Base-by-base conservation (phyloP, 2,329 filamentous ascomycete genomes). In the Huntiella bhutanensis region DNA sequence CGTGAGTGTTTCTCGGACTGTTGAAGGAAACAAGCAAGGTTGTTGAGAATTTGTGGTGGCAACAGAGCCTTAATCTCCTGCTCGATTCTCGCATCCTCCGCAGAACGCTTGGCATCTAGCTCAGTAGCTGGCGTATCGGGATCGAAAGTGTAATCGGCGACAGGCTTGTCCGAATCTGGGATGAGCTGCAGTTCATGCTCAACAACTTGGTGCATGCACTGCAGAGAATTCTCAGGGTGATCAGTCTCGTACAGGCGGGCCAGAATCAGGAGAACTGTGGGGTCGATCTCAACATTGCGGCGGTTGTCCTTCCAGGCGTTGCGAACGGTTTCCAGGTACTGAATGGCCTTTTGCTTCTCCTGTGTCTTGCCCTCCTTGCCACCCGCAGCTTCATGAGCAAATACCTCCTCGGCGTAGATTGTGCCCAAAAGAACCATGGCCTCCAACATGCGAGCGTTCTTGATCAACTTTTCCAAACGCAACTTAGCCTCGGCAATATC, bases 1-100 rank as follows among this genome's bases (percentile, higher is more conserved):
- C 76, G 69, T 15, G 80, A 75, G 52, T 82, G 78, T 57, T 85
- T 86, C 55, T 93, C 86, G 2, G 77, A 72, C 58, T 94, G 86
- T 54, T 85, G 95, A 54, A 93, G 77, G 63, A 96, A 96, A 61
- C 87, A 95, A 4, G 84, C 91, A 58, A 96, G 93, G 59, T 98
- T 98, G 68, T 96, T 98, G 38, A 98, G 71, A 2, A 96, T 69
- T 57, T 94, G 86, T 3, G 91, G 91, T 1, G 87, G 83, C 1
- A 98, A 67, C 49, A 80, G 70, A 57, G 87, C 82, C 46, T 86
- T 78, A 22, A 93, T 68, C 12, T 70, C 68, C 16, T 66, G 66
- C 47, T 73, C 72, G 48, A 74, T 63, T 28, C 73, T 70, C 3
- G 67, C 69, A 49, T 80, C 73, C 45, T 83, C 76, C 12, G 41